Conservation (phyloP, 2,329 filamentous ascomycete genomes). For the Exophiala aquamarina region DNA sequence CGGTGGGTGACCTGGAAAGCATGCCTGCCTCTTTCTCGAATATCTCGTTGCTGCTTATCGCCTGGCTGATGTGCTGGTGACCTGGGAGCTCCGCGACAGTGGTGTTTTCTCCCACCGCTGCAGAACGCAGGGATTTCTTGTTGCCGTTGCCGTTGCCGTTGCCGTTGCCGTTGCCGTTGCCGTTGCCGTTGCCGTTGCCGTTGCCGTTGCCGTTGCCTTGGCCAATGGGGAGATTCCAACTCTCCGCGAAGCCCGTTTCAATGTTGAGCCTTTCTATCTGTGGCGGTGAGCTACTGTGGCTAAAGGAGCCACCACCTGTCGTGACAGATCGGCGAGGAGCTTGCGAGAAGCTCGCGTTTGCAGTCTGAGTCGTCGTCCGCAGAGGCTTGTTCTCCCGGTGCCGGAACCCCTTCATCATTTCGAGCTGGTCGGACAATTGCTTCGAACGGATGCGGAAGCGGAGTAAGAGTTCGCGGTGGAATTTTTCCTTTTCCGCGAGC, state of each 20-base stretch:
- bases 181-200: too few species aligned
- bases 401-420: neutral
- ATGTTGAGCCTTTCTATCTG: neutral
- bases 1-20: too few species aligned
- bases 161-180: too few species aligned
- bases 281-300: constrained; percentile 3
- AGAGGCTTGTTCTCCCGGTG: constrained; percentile 5
- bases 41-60: too few species aligned
- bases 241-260: neutral
- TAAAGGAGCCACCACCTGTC: neutral
- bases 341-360: neutral
- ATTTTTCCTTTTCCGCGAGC: constrained; percentile 2
- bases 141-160: too few species aligned
- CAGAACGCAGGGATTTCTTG: too few species aligned
- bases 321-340: neutral
- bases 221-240: too few species aligned
- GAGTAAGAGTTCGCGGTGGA: constrained; percentile 1
- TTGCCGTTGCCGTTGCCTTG: too few species aligned
- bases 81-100: too few species aligned
- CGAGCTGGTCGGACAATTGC: neutral
- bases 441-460: constrained; percentile 1
- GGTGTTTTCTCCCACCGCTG: too few species aligned
- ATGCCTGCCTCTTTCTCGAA: too few species aligned
- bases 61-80: too few species aligned
- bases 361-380: neutral